Evolutionary conservation across 345 rosid species (phyloP), one percentile per base, ranked within the genome.

Genomic region (Lepidium africanum): DNA sequence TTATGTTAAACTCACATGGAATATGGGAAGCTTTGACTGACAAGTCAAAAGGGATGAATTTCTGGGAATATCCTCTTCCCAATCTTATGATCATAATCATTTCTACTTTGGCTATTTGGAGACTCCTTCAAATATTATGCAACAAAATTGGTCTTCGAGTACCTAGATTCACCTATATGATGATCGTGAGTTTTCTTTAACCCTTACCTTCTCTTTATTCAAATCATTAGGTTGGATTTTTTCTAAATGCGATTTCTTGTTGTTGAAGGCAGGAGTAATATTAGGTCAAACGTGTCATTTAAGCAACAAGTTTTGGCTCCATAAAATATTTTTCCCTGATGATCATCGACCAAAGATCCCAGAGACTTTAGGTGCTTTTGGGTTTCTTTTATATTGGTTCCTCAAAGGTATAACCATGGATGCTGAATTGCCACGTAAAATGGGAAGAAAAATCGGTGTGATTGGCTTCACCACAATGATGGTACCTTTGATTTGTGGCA

Each of bases 321-420:
- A 27, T 38, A 4, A 52, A 5, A 53, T 76, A 0, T 59, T 30
- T 32, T 71, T 71, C 58, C 79, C 78, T 59, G 45, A 74, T 67
- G 80, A 71, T 56, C 9, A 2, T 2, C 71, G 71, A 46, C 38
- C 70, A 50, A 71, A 58, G 46, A 16, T 77, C 6, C 6, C 82
- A 10, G 83, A 77, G 23, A 65, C 86, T 1, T 9, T 77, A 11
- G 85, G 77, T 12, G 17, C 76, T 10, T 65, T 87, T 23, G 91
- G 81, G 14, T 84, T 63, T 17, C 57, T 64, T 42, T 1, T 83
- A 15, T 81, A 76, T 65, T 58, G 81, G 61, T 86, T 86, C 65
- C 73, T 86, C 32, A 65, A 70, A 62, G 87, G 77, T 43, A 83
- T 86, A 67, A 83, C 85, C 61, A 80, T 79, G 82, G 84, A 86